phyloP scores from a whole-genome alignment of 441 rosid species.

The Jatropha podagrica region DNA sequence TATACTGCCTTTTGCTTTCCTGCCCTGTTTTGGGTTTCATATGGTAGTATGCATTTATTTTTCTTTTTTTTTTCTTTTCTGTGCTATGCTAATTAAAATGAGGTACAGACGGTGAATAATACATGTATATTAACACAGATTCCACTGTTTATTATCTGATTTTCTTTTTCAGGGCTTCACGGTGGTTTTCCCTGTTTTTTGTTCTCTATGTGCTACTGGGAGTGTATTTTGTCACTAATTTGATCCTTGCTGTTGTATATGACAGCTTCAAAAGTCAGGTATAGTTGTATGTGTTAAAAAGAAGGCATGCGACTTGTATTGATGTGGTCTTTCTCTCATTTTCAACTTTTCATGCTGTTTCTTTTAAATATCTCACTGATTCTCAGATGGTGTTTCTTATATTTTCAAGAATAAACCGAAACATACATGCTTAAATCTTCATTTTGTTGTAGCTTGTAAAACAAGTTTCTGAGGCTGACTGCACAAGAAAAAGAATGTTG shows the following conservation, averaged over 20 bases:
- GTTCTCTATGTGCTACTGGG: conserved; percentile 84
- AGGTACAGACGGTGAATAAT: neutral
- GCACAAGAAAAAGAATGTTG: no score
- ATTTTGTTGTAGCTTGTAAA: no score
- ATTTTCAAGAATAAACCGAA: no score
- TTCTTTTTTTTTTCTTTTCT: neutral
- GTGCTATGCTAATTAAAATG: neutral
- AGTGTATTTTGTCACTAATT: conserved; percentile 95
- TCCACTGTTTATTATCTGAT: conserved; percentile 3
- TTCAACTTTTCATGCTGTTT: no score
- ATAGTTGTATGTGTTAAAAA: no score
- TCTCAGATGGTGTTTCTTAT: no score
- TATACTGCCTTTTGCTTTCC: neutral
- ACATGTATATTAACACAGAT: neutral
- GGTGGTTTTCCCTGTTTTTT: conserved; percentile 83
- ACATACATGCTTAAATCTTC: no score
- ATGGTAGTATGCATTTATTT: neutral
- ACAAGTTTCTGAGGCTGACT: no score
- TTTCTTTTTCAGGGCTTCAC: conserved; percentile 65
- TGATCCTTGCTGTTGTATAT: conserved; percentile 96
- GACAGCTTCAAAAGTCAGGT: conserved; percentile 25
- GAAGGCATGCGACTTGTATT: no score
- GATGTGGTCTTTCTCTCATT: no score
- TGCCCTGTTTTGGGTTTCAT: conserved; percentile 1
- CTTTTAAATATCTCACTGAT: no score